Evolutionary conservation across 257 asterid genomes (phyloP).

Genomic region (Capsicum pubescens): DNA sequence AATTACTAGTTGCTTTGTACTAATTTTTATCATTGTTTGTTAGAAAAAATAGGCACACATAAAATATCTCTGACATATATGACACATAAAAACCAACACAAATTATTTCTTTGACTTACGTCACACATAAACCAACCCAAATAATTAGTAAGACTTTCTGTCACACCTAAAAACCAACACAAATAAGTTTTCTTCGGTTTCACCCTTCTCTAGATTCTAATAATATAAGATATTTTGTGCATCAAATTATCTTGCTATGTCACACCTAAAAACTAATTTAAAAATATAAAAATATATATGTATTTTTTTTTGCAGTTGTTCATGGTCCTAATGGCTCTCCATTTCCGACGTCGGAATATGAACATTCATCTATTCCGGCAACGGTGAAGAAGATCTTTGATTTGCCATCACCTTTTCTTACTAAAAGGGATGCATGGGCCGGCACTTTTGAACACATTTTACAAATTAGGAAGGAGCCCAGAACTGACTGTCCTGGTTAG

Average conservation of each 20-base stretch:
- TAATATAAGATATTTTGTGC: too few species aligned
- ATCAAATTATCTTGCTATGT: not conserved
- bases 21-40: too few species aligned
- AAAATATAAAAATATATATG: not conserved
- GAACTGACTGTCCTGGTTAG: constrained; percentile 89
- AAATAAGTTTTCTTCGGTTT: not conserved
- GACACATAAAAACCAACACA: not conserved
- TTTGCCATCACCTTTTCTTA: constrained; percentile 72
- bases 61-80: not conserved
- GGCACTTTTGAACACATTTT: constrained; percentile 73
- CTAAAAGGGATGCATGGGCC: constrained; percentile 88
- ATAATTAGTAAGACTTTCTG: not conserved
- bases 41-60: too few species aligned
- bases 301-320: constrained; percentile 61
- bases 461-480: constrained; percentile 54
- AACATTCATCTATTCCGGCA: constrained; percentile 93
- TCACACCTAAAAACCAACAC: too few species aligned
- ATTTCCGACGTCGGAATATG: constrained; percentile 65
- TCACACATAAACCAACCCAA: too few species aligned
- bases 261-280: not conserved
- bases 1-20: too few species aligned
- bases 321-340: constrained; percentile 88
- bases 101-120: not conserved
- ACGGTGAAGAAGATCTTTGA: constrained; percentile 85
- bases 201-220: accelerated